Percentiles rank a stretch among this genome's conserved stretches.
phyloP scores from a whole-genome alignment of 345 rosid species.

The Salix brachista region DNA sequence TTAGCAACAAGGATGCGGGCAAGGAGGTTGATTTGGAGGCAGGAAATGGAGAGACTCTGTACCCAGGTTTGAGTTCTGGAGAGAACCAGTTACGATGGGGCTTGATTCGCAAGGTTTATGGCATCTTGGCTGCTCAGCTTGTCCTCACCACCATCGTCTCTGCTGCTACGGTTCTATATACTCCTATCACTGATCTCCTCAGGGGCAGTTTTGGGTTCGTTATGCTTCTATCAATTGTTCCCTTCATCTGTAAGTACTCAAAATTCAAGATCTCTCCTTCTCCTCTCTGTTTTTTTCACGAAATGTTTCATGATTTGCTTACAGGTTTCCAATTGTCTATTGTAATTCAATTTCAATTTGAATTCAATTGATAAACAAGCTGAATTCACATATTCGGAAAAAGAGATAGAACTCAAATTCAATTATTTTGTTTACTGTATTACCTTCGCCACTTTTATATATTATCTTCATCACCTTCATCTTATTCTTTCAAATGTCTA shows the following conservation, averaged over 20 bases:
- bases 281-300: not conserved
- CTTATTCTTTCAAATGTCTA: too few species aligned
- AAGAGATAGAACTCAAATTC: too few species aligned
- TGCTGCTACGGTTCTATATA: slow-evolving; percentile 54
- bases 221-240: slow-evolving; percentile 63
- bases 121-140: slow-evolving; percentile 76
- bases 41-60: slow-evolving; percentile 56
- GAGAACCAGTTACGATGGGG: slow-evolving; percentile 96
- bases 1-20: slow-evolving; percentile 26
- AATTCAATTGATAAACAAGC: too few species aligned
- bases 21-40: slow-evolving; percentile 57
- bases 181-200: slow-evolving; percentile 67
- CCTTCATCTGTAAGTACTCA: slow-evolving; percentile 61
- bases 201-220: slow-evolving; percentile 67
- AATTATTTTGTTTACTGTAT: too few species aligned
- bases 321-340: too few species aligned
- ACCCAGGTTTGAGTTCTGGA: slow-evolving; percentile 73
- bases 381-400: too few species aligned
- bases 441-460: too few species aligned
- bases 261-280: slow-evolving; percentile 1
- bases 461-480: too few species aligned
- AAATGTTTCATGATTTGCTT: not conserved
- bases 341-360: too few species aligned
- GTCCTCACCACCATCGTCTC: slow-evolving; percentile 79
- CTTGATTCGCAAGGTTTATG: slow-evolving; percentile 85